Conservation (phyloP, 139 green algal genomes). For the Parachlorella kessleri region DNA sequence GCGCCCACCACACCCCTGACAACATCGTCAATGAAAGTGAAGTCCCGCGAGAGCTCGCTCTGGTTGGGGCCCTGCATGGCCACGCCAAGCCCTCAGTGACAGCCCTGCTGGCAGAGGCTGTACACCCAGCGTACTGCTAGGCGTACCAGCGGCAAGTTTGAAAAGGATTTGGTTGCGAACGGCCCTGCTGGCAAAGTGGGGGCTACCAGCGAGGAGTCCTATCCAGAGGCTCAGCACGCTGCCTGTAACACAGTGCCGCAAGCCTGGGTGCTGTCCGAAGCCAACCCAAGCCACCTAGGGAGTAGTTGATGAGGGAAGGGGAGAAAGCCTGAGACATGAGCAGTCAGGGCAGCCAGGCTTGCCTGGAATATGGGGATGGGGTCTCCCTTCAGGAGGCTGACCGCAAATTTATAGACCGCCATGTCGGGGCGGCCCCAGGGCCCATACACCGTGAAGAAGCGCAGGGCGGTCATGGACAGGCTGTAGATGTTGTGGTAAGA, state of each 20-base stretch:
- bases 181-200: too few species aligned
- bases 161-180: too few species aligned
- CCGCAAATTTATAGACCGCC: conserved; percentile 78
- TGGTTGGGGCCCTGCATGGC: conserved; percentile 19
- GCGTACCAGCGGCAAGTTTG: too few species aligned
- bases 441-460: conserved; percentile 93
- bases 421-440: conserved; percentile 81
- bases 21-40: conserved; percentile 87
- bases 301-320: too few species aligned
- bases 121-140: too few species aligned
- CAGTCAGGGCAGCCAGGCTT: not conserved
- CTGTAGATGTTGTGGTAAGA: conserved; percentile 79
- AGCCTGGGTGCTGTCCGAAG: too few species aligned
- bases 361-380: conserved; percentile 75
- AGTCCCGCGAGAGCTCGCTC: conserved; percentile 66
- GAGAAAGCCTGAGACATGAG: too few species aligned
- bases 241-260: too few species aligned
- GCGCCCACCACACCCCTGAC: conserved; percentile 63
- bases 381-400: conserved; percentile 57
- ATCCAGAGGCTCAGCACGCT: too few species aligned
- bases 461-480: conserved; percentile 68
- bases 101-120: too few species aligned
- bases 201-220: too few species aligned
- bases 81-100: not conserved
- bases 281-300: too few species aligned